These are phyloP conservation scores for Dendrobium officinale DNA, from an alignment of 106 monocot species.

Conservation along the genomic window DNA sequence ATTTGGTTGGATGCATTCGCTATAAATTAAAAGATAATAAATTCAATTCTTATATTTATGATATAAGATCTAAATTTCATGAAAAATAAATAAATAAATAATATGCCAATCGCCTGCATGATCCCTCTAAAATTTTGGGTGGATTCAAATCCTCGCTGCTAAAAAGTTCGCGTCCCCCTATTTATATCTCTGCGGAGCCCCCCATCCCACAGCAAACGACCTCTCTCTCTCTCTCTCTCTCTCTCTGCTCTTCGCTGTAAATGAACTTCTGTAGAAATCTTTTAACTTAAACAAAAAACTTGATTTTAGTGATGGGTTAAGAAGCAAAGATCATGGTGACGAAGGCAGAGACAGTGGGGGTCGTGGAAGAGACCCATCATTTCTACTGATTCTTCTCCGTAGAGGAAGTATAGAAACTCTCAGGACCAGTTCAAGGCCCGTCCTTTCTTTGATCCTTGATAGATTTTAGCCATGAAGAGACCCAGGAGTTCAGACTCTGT, in stretches of 20 bases:
- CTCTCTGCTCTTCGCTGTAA: background rate
- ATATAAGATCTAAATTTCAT: no score
- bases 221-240: background rate
- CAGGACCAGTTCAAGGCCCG: no score
- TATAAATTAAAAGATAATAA: no score
- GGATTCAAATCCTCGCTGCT: no score
- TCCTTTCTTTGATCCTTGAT: background rate
- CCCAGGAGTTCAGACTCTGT: constrained; percentile 12
- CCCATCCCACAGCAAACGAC: background rate
- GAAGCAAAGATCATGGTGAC: background rate
- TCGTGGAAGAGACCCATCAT: background rate
- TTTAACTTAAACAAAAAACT: background rate
- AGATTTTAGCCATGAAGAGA: constrained; percentile 26
- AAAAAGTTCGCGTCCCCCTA: background rate
- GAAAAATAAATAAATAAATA: no score
- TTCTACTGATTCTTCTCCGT: background rate
- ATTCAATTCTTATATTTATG: no score
- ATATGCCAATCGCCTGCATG: no score
- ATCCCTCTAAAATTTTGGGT: no score
- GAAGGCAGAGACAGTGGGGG: background rate
- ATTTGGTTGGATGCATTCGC: no score
- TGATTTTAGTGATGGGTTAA: background rate
- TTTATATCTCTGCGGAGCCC: background rate
- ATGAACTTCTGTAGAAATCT: no score
- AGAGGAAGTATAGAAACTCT: background rate